phyloP scores from a whole-genome alignment of 73 alveolate genomes.

The Effrenium voratum region DNA sequence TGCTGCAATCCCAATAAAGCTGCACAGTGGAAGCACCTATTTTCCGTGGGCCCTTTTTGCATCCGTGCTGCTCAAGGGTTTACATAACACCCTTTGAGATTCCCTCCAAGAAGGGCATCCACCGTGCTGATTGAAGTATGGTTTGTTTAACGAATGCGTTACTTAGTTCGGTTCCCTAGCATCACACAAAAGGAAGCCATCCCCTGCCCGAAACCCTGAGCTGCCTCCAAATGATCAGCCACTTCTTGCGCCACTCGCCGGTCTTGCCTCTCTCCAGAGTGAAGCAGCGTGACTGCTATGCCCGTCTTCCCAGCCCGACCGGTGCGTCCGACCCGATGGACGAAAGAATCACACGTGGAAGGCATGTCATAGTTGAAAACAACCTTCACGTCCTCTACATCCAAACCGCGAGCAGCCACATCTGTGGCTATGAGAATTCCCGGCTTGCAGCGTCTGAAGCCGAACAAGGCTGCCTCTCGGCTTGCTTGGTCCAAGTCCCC shows the following conservation, averaged over 20 bases:
- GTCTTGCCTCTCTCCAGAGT: background rate
- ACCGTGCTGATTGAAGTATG: too few relatives aligned
- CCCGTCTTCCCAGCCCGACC: constrained; percentile 35
- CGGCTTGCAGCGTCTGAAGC: background rate
- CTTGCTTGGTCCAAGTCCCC: constrained; percentile 43
- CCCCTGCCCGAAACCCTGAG: too few relatives aligned
- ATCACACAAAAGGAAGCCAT: too few relatives aligned
- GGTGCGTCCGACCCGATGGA: constrained; percentile 43
- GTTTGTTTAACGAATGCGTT: too few relatives aligned
- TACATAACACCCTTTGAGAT: too few relatives aligned
- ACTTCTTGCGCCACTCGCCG: constrained; percentile 9
- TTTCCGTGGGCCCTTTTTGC: too few relatives aligned
- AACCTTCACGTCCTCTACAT: background rate
- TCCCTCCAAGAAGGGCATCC: too few relatives aligned
- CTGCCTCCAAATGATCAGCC: constrained; percentile 3
- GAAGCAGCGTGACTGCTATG: constrained; percentile 19
- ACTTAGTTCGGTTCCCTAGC: too few relatives aligned
- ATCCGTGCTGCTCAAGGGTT: too few relatives aligned
- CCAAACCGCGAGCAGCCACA: constrained; percentile 47
- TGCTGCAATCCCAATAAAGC: too few relatives aligned
- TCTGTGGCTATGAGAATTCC: constrained; percentile 26
- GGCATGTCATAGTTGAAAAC: constrained; percentile 24
- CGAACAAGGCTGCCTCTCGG: constrained; percentile 9
- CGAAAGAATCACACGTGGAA: background rate
- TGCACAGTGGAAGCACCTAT: too few relatives aligned